phyloP scores from a whole-genome alignment of 2,329 filamentous ascomycete genomes.

The Zymoseptoria pseudotritici region DNA sequence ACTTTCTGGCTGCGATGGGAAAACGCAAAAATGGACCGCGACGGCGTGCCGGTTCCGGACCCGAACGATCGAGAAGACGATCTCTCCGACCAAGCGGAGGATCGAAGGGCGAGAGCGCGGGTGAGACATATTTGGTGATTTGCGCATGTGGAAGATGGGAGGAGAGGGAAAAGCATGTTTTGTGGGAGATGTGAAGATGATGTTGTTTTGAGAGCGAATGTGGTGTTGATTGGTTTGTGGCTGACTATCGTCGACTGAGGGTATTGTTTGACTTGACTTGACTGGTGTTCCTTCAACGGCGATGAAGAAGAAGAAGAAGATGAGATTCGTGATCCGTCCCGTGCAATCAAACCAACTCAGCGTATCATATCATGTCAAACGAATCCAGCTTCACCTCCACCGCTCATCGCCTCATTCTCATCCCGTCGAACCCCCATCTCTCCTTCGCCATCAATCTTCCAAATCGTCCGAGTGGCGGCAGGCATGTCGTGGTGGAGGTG shows the following conservation, averaged over 20 bases:
- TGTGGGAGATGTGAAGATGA: not conserved
- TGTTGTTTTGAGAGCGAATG: not conserved
- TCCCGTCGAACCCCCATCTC: not conserved
- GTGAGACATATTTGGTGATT: conserved; percentile 3
- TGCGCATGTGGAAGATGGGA: not conserved
- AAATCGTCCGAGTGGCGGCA: not conserved
- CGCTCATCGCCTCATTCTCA: not conserved
- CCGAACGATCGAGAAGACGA: conserved; percentile 18
- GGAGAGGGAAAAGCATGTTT: not conserved
- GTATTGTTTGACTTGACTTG: no score
- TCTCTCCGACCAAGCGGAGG: conserved; percentile 5
- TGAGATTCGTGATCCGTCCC: no score
- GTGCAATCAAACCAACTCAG: no score
- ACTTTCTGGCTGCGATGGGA: conserved; percentile 51
- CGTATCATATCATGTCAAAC: no score
- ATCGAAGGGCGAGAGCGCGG: conserved; percentile 13
- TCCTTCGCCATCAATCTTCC: not conserved
- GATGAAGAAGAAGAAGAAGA: no score
- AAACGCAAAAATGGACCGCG: conserved; percentile 52
- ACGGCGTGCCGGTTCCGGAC: conserved; percentile 19
- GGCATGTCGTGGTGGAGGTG: not conserved
- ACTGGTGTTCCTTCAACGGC: no score
- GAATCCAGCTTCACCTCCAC: not conserved
- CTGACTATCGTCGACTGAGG: no score
- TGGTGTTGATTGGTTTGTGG: no score